Evolutionary conservation across 306 rosid genomes (phyloP).

Genomic region (Lagenaria siceraria): DNA sequence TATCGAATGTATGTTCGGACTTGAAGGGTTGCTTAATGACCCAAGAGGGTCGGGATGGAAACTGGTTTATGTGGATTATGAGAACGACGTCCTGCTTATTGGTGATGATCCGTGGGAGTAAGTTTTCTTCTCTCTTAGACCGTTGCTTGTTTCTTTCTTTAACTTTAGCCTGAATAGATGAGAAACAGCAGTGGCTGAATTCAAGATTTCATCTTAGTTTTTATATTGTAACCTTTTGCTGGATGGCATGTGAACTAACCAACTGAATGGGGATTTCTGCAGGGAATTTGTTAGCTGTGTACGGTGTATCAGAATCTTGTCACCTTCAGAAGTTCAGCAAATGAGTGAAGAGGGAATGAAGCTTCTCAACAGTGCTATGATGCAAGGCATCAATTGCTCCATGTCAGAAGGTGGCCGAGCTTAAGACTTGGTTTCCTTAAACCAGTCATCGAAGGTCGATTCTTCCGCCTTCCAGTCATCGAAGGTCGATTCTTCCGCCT

Average conservation of each 20-base stretch:
- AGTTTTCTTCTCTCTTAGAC: slow-evolving; percentile 11
- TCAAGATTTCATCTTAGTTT: not conserved
- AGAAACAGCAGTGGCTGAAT: not conserved
- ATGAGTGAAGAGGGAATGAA: slow-evolving; percentile 98
- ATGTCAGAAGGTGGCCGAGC: slow-evolving; percentile 17
- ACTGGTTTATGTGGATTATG: slow-evolving; percentile 83
- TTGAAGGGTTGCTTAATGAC: slow-evolving; percentile 73
- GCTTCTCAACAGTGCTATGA: slow-evolving; percentile 74
- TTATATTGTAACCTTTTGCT: not conserved
- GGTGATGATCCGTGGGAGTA: slow-evolving; percentile 99
- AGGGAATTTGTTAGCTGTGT: slow-evolving; percentile 92
- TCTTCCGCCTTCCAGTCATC: not conserved
- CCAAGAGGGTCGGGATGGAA: slow-evolving; percentile 88
- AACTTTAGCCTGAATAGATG: not conserved
- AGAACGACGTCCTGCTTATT: slow-evolving; percentile 76
- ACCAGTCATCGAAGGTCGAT: not conserved
- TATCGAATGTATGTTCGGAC: slow-evolving; percentile 89
- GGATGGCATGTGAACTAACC: not conserved
- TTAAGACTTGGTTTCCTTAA: not conserved
- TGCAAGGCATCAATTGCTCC: slow-evolving; percentile 56
- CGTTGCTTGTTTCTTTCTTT: not conserved
- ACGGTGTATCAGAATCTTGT: slow-evolving; percentile 70
- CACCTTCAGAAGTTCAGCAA: slow-evolving; percentile 82
- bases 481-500: not conserved
- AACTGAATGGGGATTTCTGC: slow-evolving; percentile 10